Evolutionary conservation across 2,329 filamentous ascomycete genomes (phyloP), one percentile per base, ranked within the genome.

Genomic region (Alternaria ventricosa): DNA sequence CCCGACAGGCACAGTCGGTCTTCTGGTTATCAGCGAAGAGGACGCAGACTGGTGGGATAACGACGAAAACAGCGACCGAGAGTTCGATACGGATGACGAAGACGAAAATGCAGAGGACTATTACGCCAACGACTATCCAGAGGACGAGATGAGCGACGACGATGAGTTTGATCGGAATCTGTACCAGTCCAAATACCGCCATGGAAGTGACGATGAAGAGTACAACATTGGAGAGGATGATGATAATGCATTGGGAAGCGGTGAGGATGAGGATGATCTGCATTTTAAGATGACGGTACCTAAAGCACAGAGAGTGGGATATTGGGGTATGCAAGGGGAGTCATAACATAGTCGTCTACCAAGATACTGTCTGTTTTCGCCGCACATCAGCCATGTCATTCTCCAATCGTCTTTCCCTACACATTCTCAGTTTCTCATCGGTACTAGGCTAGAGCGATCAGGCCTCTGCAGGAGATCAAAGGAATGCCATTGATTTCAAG

Each of bases 101-200:
- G 87, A 90, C 67, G 87, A 87, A 41, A 90, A 90, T 73, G 86
- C 92, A 36, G 92, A 94, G 75, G 90, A 93, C 72, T 89, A 93
- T 78, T 93, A 94, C 74, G 88, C 89, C 4, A 90, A 91, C 57
- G 92, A 94, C 76, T 94, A 94, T 70, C 92, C 92, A 0, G 92
- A 94, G 65, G 91, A 94, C 57, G 92, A 94, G 75, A 85, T 93
- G 13, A 89, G 88, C 47, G 90, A 88, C 15, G 91, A 93, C 70
- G 89, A 91, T 68, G 89, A 91, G 76, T 87, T 84, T 65, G 86
- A 84, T 46, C 68, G 78, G 3, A 77, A 80, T 49, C 75, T 81
- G 9, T 84, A 84, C 62, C 74, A 75, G 63, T 57, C 49, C n/a
- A 68, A 77, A 27, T 84, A 82, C 62, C 69, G 80, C 3, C 65